Conservation (phyloP, 2,329 filamentous ascomycete species). For the Purpureocillium lavendulum region DNA sequence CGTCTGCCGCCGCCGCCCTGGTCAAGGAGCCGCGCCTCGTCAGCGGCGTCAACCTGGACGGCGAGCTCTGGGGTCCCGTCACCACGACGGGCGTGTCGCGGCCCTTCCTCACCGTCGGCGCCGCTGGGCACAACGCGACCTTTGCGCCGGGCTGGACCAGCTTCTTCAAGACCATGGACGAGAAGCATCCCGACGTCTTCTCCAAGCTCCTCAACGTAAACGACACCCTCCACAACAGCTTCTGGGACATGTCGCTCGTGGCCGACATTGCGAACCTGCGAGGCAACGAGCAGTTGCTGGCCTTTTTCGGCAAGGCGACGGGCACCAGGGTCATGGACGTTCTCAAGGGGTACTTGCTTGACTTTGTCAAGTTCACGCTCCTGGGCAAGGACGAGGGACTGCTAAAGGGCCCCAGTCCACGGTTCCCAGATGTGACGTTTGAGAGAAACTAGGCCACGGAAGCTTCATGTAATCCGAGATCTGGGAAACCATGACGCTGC, state of each 20-base stretch:
- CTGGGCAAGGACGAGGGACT: neutral
- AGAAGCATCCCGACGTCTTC: slow-evolving; percentile 15
- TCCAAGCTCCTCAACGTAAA: slow-evolving; percentile 18
- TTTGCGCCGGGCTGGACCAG: slow-evolving; percentile 14
- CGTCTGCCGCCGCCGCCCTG: slow-evolving; percentile 21
- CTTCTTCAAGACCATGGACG: slow-evolving; percentile 14
- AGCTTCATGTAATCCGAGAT: no score
- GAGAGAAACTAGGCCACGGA: neutral
- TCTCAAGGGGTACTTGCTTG: no score
- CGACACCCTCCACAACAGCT: slow-evolving; percentile 20
- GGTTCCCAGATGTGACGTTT: neutral
- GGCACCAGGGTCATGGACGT: slow-evolving; percentile 18
- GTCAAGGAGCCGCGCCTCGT: slow-evolving; percentile 19
- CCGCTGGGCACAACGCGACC: slow-evolving; percentile 16
- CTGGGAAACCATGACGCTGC: no score
- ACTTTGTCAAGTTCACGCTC: neutral
- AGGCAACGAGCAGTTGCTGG: slow-evolving; percentile 5
- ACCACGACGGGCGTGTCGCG: slow-evolving; percentile 13
- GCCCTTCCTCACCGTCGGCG: slow-evolving; percentile 22
- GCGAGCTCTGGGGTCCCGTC: slow-evolving; percentile 19
- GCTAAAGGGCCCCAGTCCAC: neutral
- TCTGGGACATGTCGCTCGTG: slow-evolving; percentile 18
- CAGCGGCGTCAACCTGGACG: slow-evolving; percentile 29
- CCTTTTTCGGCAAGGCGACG: slow-evolving; percentile 16
- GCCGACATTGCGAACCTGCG: slow-evolving; percentile 14